phyloP scores from a whole-genome alignment of 1,284 basidiomycete genomes.

The Phylloboletellus chloephorus region DNA sequence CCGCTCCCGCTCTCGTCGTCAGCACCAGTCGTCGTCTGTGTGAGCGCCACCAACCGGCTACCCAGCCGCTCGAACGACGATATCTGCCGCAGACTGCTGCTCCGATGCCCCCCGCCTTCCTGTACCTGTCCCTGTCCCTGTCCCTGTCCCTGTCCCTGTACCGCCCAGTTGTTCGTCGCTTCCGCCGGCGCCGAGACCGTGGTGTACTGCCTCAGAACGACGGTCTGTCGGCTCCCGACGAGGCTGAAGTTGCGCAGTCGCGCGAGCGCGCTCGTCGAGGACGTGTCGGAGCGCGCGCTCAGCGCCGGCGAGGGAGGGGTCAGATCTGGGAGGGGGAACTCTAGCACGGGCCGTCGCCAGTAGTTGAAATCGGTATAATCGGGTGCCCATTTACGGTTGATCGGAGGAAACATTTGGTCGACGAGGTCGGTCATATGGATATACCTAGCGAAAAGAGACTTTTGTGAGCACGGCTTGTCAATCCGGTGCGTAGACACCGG shows the following conservation, averaged over 20 bases:
- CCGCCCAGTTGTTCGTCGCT: too few relatives aligned
- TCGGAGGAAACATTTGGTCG: slow-evolving; percentile 98
- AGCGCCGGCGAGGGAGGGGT: slow-evolving; percentile 87
- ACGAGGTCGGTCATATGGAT: slow-evolving; percentile 98
- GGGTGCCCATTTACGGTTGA: slow-evolving; percentile 80
- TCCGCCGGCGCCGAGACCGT: slow-evolving; percentile 31
- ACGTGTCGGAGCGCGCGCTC: slow-evolving; percentile 85
- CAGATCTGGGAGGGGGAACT: slow-evolving; percentile 85
- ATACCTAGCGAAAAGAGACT: slow-evolving; percentile 45
- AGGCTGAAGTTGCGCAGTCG: slow-evolving; percentile 80
- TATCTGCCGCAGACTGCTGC: slow-evolving; percentile 54
- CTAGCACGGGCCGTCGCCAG: slow-evolving; percentile 81
- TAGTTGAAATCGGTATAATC: slow-evolving; percentile 98
- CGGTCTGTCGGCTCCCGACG: slow-evolving; percentile 46
- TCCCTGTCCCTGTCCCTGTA: too few relatives aligned
- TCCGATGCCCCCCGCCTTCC: slow-evolving; percentile 23
- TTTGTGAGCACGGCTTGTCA: neutral
- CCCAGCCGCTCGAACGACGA: slow-evolving; percentile 67
- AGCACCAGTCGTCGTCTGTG: slow-evolving; percentile 32
- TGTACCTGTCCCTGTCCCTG: too few relatives aligned
- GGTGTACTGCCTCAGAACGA: slow-evolving; percentile 26
- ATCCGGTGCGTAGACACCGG: neutral
- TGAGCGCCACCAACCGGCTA: slow-evolving; percentile 47
- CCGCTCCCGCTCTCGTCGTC: slow-evolving; percentile 26
- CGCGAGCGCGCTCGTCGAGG: slow-evolving; percentile 66